Evolutionary conservation across 1,284 basidiomycete species (phyloP).

Genomic region (Phaffia rhodozyma): DNA sequence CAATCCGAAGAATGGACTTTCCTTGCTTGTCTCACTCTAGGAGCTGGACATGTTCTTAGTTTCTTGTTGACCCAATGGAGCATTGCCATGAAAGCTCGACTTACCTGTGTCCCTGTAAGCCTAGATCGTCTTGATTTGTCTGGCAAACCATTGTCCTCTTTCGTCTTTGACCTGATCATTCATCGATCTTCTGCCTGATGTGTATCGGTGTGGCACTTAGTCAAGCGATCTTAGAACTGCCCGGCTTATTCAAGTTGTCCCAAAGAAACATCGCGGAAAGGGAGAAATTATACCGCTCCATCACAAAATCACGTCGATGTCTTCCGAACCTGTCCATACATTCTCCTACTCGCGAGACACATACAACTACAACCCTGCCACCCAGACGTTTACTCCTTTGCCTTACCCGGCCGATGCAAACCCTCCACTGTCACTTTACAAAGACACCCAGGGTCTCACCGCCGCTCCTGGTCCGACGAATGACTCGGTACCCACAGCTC

Average conservation of each 20-base stretch:
- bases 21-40: slow-evolving; percentile 72
- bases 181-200: not conserved
- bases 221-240: slow-evolving; percentile 58
- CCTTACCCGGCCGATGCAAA: slow-evolving; percentile 75
- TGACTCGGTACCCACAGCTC: slow-evolving; percentile 34
- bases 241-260: slow-evolving; percentile 69
- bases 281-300: slow-evolving; percentile 77
- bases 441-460: slow-evolving; percentile 43
- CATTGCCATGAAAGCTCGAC: slow-evolving; percentile 59
- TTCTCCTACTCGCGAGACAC: slow-evolving; percentile 96
- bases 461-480: slow-evolving; percentile 27
- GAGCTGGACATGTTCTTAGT: slow-evolving; percentile 78
- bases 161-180: not conserved
- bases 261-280: slow-evolving; percentile 72
- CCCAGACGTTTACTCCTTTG: slow-evolving; percentile 63
- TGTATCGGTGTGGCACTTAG: too few relatives aligned
- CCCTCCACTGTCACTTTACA: slow-evolving; percentile 61
- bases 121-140: slow-evolving; percentile 15
- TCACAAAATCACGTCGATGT: slow-evolving; percentile 43
- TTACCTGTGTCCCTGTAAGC: slow-evolving; percentile 46
- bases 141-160: slow-evolving; percentile 9
- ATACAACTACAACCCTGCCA: slow-evolving; percentile 57
- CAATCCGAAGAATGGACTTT: slow-evolving; percentile 95
- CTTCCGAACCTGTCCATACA: slow-evolving; percentile 49
- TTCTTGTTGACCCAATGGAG: slow-evolving; percentile 90